Evolutionary conservation across 2,329 filamentous ascomycete genomes (phyloP).

Genomic region (Fusarium xylarioides): DNA sequence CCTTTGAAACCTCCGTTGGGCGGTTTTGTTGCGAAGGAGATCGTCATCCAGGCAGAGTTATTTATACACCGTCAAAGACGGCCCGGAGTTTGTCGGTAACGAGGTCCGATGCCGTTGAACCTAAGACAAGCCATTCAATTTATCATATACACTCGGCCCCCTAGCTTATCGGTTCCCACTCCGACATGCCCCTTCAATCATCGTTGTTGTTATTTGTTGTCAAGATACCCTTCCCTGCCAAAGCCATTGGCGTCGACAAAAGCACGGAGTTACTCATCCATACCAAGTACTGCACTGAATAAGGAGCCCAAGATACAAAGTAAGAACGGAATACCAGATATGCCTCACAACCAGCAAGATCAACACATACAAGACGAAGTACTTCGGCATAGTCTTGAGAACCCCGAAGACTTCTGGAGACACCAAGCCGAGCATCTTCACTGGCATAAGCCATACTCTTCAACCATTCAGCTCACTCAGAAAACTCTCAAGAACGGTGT

Average conservation of each 20-base stretch:
- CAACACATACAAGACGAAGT: conserved; percentile 59
- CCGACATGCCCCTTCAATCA: not conserved
- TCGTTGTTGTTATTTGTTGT: not conserved
- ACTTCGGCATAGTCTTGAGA: conserved; percentile 66
- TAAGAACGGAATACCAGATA: not conserved
- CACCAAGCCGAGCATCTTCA: conserved; percentile 77
- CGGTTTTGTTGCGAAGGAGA: conserved; percentile 5
- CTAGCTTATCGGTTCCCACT: conserved; percentile 9
- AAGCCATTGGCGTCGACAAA: not conserved
- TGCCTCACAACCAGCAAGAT: conserved; percentile 29
- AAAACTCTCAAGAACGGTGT: conserved; percentile 71
- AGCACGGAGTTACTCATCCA: not conserved
- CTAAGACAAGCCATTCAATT: conserved; percentile 18
- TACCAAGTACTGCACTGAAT: not conserved
- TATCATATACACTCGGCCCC: conserved; percentile 1
- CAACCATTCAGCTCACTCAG: conserved; percentile 65
- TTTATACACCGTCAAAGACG: conserved; percentile 2
- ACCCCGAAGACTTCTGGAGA: conserved; percentile 79
- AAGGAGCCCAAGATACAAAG: not conserved
- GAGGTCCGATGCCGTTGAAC: conserved; percentile 24
- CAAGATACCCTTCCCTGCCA: not conserved
- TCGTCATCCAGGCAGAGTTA: conserved; percentile 1
- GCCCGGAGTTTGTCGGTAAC: conserved; percentile 12
- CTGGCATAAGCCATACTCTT: conserved; percentile 81
- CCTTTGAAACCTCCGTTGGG: not conserved